A percentile compares a stretch with the other conserved stretches of the same genome.
Conservation (phyloP, 495 filamentous ascomycete species). For the Aspergillus leporis region DNA sequence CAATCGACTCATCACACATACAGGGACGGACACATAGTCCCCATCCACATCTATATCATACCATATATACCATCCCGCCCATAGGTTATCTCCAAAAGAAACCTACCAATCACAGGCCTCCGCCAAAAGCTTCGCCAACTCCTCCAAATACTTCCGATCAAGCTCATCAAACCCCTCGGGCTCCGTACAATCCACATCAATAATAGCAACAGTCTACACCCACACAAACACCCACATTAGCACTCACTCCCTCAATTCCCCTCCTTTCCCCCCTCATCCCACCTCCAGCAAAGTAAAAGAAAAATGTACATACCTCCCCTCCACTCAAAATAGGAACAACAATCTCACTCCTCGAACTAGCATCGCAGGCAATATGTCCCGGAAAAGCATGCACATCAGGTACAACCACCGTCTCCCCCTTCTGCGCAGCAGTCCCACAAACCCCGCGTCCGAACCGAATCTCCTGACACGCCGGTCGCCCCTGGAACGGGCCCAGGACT, state of each 20-base stretch:
- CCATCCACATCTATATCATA: too few relatives aligned
- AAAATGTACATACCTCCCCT: conserved; percentile 44
- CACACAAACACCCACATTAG: conserved; percentile 19
- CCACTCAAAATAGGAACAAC: conserved; percentile 75
- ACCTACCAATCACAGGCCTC: conserved; percentile 71
- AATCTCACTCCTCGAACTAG: conserved; percentile 80
- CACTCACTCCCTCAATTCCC: conserved; percentile 1
- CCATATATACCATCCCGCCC: too few relatives aligned
- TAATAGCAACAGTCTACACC: conserved; percentile 86
- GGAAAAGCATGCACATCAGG: conserved; percentile 75
- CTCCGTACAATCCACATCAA: conserved; percentile 82
- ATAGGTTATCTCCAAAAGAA: neutral
- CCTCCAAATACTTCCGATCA: conserved; percentile 69
- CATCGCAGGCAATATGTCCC: conserved; percentile 91
- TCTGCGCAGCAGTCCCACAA: conserved; percentile 74
- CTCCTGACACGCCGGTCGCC: conserved; percentile 84
- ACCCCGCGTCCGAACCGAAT: conserved; percentile 80
- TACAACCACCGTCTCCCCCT: conserved; percentile 66
- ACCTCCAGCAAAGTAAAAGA: conserved; percentile 14
- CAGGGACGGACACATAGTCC: too few relatives aligned
- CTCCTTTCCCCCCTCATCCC: too few relatives aligned
- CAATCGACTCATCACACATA: too few relatives aligned
- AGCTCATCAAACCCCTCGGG: conserved; percentile 72
- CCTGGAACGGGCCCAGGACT: conserved; percentile 85
- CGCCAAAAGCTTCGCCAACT: conserved; percentile 64